phyloP scores from a whole-genome alignment of 805 yeast species.

The Myxozyma sirexii region DNA sequence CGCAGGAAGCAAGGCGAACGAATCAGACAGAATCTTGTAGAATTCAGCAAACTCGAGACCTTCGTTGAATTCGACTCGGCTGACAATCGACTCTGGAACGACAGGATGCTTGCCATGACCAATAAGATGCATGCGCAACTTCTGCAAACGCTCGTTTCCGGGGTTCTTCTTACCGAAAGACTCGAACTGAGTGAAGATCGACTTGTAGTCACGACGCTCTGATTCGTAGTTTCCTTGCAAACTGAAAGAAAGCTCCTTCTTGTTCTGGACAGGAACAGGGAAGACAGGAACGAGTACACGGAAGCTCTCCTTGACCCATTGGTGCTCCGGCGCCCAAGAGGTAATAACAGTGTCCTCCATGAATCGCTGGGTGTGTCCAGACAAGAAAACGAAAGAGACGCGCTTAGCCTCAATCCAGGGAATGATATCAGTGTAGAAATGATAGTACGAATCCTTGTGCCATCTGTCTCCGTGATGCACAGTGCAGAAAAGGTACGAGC shows the following conservation, averaged over 20 bases:
- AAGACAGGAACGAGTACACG: conserved; percentile 33
- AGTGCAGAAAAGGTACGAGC: conserved; percentile 31
- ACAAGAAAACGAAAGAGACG: conserved; percentile 29
- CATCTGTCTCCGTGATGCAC: conserved; percentile 33
- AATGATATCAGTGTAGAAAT: conserved; percentile 23
- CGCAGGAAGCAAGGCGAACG: conserved; percentile 32
- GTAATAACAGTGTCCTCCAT: conserved; percentile 26
- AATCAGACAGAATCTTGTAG: conserved; percentile 28
- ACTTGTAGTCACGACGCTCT: conserved; percentile 30
- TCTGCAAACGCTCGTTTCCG: conserved; percentile 14
- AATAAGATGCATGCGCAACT: conserved; percentile 30
- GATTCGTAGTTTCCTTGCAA: conserved; percentile 34
- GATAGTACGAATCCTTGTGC: conserved; percentile 24
- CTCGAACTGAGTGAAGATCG: conserved; percentile 29
- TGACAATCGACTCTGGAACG: conserved; percentile 23
- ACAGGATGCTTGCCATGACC: conserved; percentile 33
- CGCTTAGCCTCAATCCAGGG: conserved; percentile 33
- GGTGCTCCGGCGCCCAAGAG: conserved; percentile 27
- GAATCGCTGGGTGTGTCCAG: conserved; percentile 28
- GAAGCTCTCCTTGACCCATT: conserved; percentile 13
- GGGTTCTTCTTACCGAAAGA: conserved; percentile 19
- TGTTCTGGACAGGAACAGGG: conserved; percentile 27
- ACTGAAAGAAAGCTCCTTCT: conserved; percentile 29
- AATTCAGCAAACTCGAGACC: conserved; percentile 32
- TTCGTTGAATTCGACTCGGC: conserved; percentile 31